These are phyloP conservation scores for Alternaria viburni DNA, from an alignment of 2,329 filamentous ascomycete species.

Conservation along the genomic window DNA sequence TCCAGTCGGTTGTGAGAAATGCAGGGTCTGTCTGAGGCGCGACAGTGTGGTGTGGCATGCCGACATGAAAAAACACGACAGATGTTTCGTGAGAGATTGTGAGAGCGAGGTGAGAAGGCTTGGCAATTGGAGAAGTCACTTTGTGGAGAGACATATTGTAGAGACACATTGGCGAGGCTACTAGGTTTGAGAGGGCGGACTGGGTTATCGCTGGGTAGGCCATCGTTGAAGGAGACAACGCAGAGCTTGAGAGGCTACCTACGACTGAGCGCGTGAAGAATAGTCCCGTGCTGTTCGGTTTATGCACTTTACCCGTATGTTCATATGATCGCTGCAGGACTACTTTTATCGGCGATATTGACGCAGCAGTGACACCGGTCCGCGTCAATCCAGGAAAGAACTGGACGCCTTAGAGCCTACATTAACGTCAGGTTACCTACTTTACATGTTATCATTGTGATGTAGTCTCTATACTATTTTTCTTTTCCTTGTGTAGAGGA, in stretches of 20 bases:
- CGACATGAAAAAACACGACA: conserved; percentile 15
- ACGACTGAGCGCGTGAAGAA: too few species aligned
- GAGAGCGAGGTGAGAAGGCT: conserved; percentile 15
- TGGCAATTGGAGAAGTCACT: conserved; percentile 19
- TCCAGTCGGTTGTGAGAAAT: conserved; percentile 22
- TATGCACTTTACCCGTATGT: not conserved
- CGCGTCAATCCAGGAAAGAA: too few species aligned
- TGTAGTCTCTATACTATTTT: too few species aligned
- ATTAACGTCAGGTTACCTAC: too few species aligned
- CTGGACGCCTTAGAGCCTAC: too few species aligned
- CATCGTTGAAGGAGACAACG: not conserved
- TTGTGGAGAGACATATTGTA: conserved; percentile 22
- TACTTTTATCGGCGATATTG: not conserved
- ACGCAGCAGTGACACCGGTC: too few species aligned
- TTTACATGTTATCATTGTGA: too few species aligned
- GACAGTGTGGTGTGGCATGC: conserved; percentile 26
- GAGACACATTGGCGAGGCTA: conserved; percentile 11
- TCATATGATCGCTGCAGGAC: not conserved
- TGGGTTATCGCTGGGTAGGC: not conserved
- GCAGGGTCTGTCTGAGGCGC: conserved; percentile 21
- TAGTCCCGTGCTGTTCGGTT: not conserved
- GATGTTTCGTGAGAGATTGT: conserved; percentile 33
- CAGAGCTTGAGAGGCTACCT: not conserved
- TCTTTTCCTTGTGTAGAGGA: too few species aligned
- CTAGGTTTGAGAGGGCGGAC: not conserved